These are phyloP conservation scores for Naganishia randhawae DNA, from an alignment of 768 basidiomycete species.

Conservation along the genomic window DNA sequence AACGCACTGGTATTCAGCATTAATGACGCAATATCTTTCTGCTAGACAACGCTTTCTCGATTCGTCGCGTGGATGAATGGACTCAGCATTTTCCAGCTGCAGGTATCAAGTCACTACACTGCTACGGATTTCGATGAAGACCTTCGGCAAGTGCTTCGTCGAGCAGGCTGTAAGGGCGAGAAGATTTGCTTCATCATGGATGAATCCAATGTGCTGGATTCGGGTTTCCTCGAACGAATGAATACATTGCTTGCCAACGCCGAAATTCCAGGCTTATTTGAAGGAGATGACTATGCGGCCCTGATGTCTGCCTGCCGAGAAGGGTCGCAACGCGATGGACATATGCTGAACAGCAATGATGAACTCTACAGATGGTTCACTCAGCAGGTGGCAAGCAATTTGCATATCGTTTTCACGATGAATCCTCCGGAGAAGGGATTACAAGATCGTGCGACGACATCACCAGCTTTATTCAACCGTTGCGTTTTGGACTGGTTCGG, in stretches of 20 bases:
- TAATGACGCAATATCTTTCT: neutral
- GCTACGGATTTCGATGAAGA: constrained; percentile 99
- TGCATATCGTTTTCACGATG: constrained; percentile 99
- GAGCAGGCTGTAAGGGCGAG: constrained; percentile 95
- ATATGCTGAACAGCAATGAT: constrained; percentile 97
- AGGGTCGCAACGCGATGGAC: constrained; percentile 95
- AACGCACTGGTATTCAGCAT: constrained; percentile 16
- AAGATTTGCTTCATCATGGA: constrained; percentile 99
- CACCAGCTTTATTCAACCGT: constrained; percentile 90
- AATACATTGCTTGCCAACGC: constrained; percentile 98
- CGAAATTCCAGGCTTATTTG: constrained; percentile 99
- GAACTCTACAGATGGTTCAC: constrained; percentile 99
- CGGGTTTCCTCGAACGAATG: constrained; percentile 99
- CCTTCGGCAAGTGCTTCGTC: constrained; percentile 85
- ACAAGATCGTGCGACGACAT: constrained; percentile 91
- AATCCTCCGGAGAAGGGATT: constrained; percentile 95
- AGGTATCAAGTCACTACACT: constrained; percentile 98
- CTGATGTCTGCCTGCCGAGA: constrained; percentile 99
- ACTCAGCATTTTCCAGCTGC: constrained; percentile 97
- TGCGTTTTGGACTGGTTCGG: constrained; percentile 99
- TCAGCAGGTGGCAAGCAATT: constrained; percentile 92
- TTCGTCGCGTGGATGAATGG: constrained; percentile 99
- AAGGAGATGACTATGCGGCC: constrained; percentile 97
- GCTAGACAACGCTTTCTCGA: constrained; percentile 88
- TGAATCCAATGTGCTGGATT: constrained; percentile 97